Conservation (phyloP, 2,329 filamentous ascomycete genomes). For the Neocatenulostroma microsporum region DNA sequence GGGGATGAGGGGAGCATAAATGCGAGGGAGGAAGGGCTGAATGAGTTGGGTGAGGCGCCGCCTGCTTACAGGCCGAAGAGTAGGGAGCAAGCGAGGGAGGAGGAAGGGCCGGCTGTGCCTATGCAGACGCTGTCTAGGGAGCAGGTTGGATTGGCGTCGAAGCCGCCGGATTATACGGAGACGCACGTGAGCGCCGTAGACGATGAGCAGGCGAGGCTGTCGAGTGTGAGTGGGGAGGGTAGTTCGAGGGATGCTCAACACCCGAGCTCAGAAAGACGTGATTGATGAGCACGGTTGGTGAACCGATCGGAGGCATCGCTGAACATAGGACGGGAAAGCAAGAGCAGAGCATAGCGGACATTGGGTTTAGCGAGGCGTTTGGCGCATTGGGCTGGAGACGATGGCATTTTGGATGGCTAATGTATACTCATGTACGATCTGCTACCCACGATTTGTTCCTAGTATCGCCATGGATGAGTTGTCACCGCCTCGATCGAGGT, state of each 20-base stretch:
- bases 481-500: too few relatives aligned
- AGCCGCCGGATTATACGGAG: constrained; percentile 37
- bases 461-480: too few relatives aligned
- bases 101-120: constrained; percentile 27
- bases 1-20: constrained; percentile 14
- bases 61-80: constrained; percentile 49
- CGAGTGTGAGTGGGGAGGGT: not conserved
- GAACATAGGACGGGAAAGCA: too few relatives aligned
- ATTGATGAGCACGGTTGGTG: too few relatives aligned
- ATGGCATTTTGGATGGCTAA: too few relatives aligned
- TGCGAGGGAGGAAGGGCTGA: constrained; percentile 49
- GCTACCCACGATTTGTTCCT: too few relatives aligned
- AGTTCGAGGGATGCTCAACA: constrained; percentile 1
- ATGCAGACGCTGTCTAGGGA: constrained; percentile 33
- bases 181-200: constrained; percentile 5
- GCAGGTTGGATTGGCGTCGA: constrained; percentile 28
- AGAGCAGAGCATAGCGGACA: too few relatives aligned
- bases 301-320: too few relatives aligned
- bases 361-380: too few relatives aligned
- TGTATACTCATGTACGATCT: too few relatives aligned
- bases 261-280: too few relatives aligned
- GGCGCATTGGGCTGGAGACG: too few relatives aligned
- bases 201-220: not conserved
- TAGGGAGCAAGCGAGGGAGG: constrained; percentile 18
- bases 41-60: constrained; percentile 58